phyloP scores from a whole-genome alignment of 2,329 filamentous ascomycete species.

The Triangularia setosa region DNA sequence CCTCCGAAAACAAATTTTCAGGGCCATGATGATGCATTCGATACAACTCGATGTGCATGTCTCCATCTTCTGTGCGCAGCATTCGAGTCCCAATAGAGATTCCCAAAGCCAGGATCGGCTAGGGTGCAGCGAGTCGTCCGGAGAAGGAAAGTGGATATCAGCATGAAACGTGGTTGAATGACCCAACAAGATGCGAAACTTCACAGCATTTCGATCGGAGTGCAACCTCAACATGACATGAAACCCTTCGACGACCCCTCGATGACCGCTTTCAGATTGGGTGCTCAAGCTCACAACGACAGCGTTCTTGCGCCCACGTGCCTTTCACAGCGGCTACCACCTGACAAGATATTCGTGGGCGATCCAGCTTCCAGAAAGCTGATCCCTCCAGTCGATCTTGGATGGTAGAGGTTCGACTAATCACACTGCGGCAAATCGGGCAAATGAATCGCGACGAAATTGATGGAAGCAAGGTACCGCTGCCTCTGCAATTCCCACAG shows the following conservation, averaged over 20 bases:
- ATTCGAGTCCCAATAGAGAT: constrained; percentile 1
- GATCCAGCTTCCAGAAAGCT: constrained; percentile 8
- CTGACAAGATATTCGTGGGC: constrained; percentile 13
- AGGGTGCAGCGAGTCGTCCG: constrained; percentile 5
- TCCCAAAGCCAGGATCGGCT: constrained; percentile 12
- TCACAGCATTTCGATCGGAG: constrained; percentile 22
- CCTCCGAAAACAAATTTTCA: not conserved
- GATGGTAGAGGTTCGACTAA: not conserved
- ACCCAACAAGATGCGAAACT: constrained; percentile 32
- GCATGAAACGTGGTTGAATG: constrained; percentile 27
- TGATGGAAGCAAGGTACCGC: not conserved
- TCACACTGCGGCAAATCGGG: not conserved
- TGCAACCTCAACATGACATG: constrained; percentile 28
- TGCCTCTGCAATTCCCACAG: not conserved
- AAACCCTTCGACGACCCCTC: constrained; percentile 31
- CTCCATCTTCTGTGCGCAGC: not conserved
- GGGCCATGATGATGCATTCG: not conserved
- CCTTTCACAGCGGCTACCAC: constrained; percentile 17
- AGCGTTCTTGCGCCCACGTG: constrained; percentile 15
- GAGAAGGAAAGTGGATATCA: constrained; percentile 16
- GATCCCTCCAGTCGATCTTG: constrained; percentile 22
- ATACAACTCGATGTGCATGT: not conserved
- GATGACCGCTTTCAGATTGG: constrained; percentile 18
- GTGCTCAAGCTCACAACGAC: not conserved
- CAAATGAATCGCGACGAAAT: not conserved